Evolutionary conservation across 2,329 filamentous ascomycete species (phyloP).

Genomic region (Colletotrichum echinochloae): DNA sequence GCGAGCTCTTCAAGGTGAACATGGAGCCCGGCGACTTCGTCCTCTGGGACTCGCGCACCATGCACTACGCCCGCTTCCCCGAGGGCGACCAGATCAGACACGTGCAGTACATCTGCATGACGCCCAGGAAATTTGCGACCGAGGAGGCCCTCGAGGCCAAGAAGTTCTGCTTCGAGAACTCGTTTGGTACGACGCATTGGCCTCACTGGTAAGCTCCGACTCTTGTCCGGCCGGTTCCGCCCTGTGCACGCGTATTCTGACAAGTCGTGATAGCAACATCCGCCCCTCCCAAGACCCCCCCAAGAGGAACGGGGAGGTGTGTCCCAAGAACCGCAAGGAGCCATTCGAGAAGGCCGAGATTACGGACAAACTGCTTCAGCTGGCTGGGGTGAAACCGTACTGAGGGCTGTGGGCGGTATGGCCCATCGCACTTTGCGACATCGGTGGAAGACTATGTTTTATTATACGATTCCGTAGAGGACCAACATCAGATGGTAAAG

Average conservation of each 20-base stretch:
- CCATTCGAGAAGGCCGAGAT: constrained; percentile 45
- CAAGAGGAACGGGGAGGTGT: constrained; percentile 51
- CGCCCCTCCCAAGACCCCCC: constrained; percentile 48
- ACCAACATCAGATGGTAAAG: background rate
- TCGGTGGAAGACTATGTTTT: too few species aligned
- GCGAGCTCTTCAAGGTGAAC: constrained; percentile 41
- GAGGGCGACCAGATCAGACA: constrained; percentile 52
- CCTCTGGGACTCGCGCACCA: constrained; percentile 50
- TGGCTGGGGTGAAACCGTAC: constrained; percentile 45
- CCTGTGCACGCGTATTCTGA: constrained; percentile 1
- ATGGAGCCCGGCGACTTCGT: constrained; percentile 46
- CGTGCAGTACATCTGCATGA: constrained; percentile 54
- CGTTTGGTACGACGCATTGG: constrained; percentile 48
- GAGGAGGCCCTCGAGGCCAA: constrained; percentile 43
- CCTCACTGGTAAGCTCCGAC: constrained; percentile 43
- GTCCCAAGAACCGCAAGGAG: constrained; percentile 49
- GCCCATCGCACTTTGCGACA: background rate
- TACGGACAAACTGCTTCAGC: constrained; percentile 45
- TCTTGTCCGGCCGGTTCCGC: background rate
- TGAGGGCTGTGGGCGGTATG: background rate
- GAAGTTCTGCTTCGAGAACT: constrained; percentile 44
- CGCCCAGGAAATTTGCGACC: constrained; percentile 51
- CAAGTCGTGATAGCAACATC: constrained; percentile 50
- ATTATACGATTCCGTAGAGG: background rate
- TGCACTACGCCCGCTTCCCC: constrained; percentile 46